Evolutionary conservation across 1,284 basidiomycete species (phyloP).

Genomic region (Earliella scabrosa): DNA sequence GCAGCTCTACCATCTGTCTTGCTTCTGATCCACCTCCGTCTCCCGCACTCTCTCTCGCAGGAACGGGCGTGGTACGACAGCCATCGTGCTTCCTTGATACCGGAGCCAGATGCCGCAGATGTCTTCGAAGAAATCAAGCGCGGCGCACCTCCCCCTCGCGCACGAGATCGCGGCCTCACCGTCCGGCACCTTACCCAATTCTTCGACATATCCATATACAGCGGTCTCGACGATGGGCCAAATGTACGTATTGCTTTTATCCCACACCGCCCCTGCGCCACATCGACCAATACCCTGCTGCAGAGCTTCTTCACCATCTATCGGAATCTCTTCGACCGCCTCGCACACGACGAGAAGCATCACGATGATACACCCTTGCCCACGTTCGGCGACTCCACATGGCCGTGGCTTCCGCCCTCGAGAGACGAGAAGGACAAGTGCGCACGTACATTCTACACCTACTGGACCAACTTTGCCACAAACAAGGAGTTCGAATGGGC

Average conservation of each 20-base stretch:
- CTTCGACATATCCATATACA: conserved; percentile 80
- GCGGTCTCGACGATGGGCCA: conserved; percentile 70
- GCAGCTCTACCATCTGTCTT: neutral
- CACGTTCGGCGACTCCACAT: conserved; percentile 83
- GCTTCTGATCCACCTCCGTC: conserved; percentile 34
- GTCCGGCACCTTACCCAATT: conserved; percentile 86
- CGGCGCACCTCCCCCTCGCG: conserved; percentile 70
- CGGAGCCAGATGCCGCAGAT: conserved; percentile 82
- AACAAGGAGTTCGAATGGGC: conserved; percentile 92
- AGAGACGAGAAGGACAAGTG: conserved; percentile 48
- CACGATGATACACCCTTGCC: conserved; percentile 68
- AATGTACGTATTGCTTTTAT: conserved; percentile 54
- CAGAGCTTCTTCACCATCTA: conserved; percentile 94
- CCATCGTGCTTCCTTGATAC: conserved; percentile 86
- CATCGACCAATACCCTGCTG: neutral
- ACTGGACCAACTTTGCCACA: conserved; percentile 89
- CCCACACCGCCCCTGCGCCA: neutral
- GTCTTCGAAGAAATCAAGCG: conserved; percentile 85
- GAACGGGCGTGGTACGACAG: conserved; percentile 98
- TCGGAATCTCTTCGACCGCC: conserved; percentile 84
- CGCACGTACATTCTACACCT: conserved; percentile 81
- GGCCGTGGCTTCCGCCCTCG: conserved; percentile 64
- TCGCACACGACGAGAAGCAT: conserved; percentile 82
- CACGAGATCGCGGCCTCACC: conserved; percentile 80
- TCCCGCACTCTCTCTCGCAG: conserved; percentile 44